Evolutionary conservation across 2,329 filamentous ascomycete genomes (phyloP), one percentile per base, ranked within the genome.

Genomic region (Epichloe bromicola): DNA sequence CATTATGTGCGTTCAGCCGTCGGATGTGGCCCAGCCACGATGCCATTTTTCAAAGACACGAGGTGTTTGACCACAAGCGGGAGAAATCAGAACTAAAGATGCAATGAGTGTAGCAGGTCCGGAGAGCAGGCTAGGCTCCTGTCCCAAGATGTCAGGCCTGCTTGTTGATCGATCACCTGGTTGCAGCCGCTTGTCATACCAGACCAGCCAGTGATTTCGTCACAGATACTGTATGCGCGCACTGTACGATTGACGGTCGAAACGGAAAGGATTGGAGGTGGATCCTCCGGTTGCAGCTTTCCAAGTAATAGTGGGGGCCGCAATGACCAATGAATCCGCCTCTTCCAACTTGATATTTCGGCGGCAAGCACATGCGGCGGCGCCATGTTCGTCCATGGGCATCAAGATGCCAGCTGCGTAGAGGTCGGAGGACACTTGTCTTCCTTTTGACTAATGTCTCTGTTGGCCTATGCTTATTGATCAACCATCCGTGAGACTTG

Each of bases 1-100:
- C 59, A 66, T 79, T 80, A 60, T 76, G 69, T 48, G 63, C 65
- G 57, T 74, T 67, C 23, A 64, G 50, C 50, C 60, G 65, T 38
- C 61, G 61, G 23, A 67, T 37, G 41, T 61, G 56, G 40, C 57
- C 53, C 10, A 62, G 51, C 64, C 62, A 65, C 17, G 58, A 53
- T 12, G 55, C 41, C 59, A 61, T 61, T 14, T 43, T 54, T 37
- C 23, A 50, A 39, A 19, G 49, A 36, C 38, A 45, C 19, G 5
- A 17, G 23, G 8, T 8, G 14, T 33, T 45, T n/a, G 14, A 45
- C n/a, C 23, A 30, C 42, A 30, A 17, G n/a, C 26, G 3, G 42
- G 20, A 45, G 19, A 5, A 14, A 8, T 30, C 5, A 45, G n/a
- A n/a, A 12, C 4, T 1, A 19, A 17, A 33, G 42, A 20, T n/a